Percentiles rank a stretch among this genome's conserved stretches.
Evolutionary conservation across 495 filamentous ascomycete species (phyloP).

Genomic region (Staphylotrichum longicolle): DNA sequence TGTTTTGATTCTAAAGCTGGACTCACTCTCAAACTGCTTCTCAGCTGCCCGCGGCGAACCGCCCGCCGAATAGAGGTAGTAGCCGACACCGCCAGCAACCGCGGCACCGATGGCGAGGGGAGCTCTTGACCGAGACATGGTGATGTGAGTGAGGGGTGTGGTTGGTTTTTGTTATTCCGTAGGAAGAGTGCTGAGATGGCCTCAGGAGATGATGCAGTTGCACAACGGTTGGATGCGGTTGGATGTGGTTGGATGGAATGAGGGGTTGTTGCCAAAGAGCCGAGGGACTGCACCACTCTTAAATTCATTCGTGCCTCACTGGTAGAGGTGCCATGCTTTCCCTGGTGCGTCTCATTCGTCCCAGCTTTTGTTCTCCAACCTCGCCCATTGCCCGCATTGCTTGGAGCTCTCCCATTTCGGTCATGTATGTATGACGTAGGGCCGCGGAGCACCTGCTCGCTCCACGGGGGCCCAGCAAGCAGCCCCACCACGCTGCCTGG

Average conservation of each 20-base stretch:
- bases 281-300: neutral
- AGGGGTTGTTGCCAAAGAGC: neutral
- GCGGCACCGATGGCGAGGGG: conserved; percentile 59
- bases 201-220: too few species aligned
- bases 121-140: conserved; percentile 54
- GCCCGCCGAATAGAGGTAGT: conserved; percentile 89
- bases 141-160: conserved; percentile 25
- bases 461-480: neutral
- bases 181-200: neutral
- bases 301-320: too few species aligned
- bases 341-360: neutral
- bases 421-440: conserved; percentile 12
- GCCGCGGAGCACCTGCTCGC: neutral
- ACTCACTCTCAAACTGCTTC: conserved; percentile 74
- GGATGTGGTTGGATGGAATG: neutral
- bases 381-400: neutral
- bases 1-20: neutral
- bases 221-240: neutral
- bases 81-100: conserved; percentile 68
- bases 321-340: neutral
- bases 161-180: neutral
- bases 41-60: conserved; percentile 77
- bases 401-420: conserved; percentile 10
- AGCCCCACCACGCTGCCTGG: neutral
- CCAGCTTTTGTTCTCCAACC: neutral